Evolutionary conservation across 371 early-diverging fungal genomes (phyloP).

Genomic region (Cokeromyces recurvatus): DNA sequence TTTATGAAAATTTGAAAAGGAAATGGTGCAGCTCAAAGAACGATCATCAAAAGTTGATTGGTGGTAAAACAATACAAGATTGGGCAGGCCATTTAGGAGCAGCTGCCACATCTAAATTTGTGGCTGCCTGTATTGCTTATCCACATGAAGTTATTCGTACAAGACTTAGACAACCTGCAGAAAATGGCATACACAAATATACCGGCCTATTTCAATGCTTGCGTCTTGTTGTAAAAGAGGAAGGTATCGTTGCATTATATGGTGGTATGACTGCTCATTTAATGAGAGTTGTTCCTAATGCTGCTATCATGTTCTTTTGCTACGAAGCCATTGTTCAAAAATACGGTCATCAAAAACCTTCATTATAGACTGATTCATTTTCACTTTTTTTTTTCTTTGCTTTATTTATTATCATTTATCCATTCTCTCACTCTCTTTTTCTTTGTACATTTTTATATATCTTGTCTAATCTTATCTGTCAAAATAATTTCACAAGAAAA

Average conservation of each 20-base stretch:
- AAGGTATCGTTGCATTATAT: constrained; percentile 84
- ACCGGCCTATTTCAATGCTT: constrained; percentile 72
- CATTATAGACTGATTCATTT: no score
- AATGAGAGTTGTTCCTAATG: constrained; percentile 92
- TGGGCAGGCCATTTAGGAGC: constrained; percentile 80
- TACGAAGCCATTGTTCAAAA: constrained; percentile 80
- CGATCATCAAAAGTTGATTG: constrained; percentile 12
- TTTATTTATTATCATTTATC: no score
- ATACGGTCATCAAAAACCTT: constrained; percentile 24
- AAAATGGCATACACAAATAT: constrained; percentile 63
- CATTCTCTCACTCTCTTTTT: no score
- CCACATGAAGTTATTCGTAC: constrained; percentile 73
- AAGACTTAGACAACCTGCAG: constrained; percentile 72
- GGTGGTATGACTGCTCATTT: constrained; percentile 94
- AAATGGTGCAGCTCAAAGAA: constrained; percentile 13
- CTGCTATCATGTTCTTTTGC: constrained; percentile 91
- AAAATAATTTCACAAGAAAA: no score
- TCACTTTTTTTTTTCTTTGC: no score
- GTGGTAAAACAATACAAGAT: constrained; percentile 30
- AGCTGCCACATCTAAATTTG: constrained; percentile 84
- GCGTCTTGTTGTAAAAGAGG: constrained; percentile 69
- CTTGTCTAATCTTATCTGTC: no score
- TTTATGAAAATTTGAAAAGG: constrained; percentile 87
- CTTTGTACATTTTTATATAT: no score
- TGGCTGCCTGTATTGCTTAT: constrained; percentile 85